Evolutionary conservation across 768 basidiomycete genomes (phyloP).

Genomic region (Lyophyllum atratum): DNA sequence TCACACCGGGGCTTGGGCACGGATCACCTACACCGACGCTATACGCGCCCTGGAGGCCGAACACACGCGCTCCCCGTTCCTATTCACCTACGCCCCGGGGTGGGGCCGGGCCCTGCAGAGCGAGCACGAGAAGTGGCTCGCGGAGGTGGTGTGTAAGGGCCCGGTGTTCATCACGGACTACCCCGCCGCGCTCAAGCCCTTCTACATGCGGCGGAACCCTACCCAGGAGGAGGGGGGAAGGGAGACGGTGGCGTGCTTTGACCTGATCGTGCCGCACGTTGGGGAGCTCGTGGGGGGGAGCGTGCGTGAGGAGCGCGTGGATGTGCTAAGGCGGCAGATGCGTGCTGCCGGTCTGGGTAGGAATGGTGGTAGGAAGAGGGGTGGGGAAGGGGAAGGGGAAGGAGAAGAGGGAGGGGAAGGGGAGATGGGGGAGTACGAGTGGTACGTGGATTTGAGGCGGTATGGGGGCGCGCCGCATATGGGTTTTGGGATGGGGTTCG

Average conservation of each 20-base stretch:
- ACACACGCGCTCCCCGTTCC: slow-evolving; percentile 26
- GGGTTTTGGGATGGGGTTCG: slow-evolving; percentile 96
- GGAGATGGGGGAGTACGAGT: slow-evolving; percentile 44
- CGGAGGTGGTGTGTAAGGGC: slow-evolving; percentile 62
- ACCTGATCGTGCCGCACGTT: slow-evolving; percentile 83
- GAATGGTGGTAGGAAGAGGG: too few species aligned
- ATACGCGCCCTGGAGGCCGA: slow-evolving; percentile 52
- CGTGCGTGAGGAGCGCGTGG: slow-evolving; percentile 75
- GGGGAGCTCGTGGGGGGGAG: slow-evolving; percentile 95
- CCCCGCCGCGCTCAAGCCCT: slow-evolving; percentile 82
- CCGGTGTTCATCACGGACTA: slow-evolving; percentile 95
- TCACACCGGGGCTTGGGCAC: slow-evolving; percentile 51
- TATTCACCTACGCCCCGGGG: slow-evolving; percentile 57
- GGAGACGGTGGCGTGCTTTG: slow-evolving; percentile 89
- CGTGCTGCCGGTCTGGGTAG: too few species aligned
- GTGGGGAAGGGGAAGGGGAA: too few species aligned
- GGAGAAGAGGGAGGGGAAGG: slow-evolving; percentile 37
- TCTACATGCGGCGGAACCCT: slow-evolving; percentile 89
- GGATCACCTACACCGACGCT: slow-evolving; percentile 82
- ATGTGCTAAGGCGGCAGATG: slow-evolving; percentile 55
- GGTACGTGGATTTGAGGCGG: slow-evolving; percentile 84
- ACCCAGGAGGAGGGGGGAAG: slow-evolving; percentile 25
- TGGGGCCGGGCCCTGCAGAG: slow-evolving; percentile 80
- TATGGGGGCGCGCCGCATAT: slow-evolving; percentile 92
- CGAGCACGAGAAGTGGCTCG: slow-evolving; percentile 93